Evolutionary conservation across 1,139 yeast genomes (phyloP), one percentile per base, ranked within the genome.

Genomic region (Scheffersomyces insectosa): DNA sequence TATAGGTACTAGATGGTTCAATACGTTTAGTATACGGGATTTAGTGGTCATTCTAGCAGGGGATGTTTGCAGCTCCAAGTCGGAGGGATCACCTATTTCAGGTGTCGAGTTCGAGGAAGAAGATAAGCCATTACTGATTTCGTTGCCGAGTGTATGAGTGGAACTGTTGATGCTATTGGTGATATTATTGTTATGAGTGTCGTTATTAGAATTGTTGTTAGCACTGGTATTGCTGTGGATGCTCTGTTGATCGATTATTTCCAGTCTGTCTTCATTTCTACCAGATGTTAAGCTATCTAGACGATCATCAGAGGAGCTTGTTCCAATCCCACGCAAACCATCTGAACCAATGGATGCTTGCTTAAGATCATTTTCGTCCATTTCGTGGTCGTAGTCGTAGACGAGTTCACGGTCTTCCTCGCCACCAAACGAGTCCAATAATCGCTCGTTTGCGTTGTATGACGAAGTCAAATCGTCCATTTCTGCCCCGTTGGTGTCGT

Each of bases 1-100:
- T 37, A 74, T 59, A 5, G 79, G 77, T 3, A 73, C 52, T 8
- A 72, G 51, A 42, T 62, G 68, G 45, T 65, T 57, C 15, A 71
- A 51, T 5, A 68, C 71, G 44, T 67, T 64, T 45, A 62, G 46
- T 29, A 68, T 55, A 29, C 77, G 54, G 45, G 66, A 66, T 23
- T 60, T 54, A 3, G 68, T 54, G 5, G 72, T 60, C 20, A 55
- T 49, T 28, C 52, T 32, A 12, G 44, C 38, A 10, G 54, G 49
- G 11, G 49, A 39, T 10, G 38, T 37, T 46, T 63, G 69, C 49
- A 46, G 55, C 38, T 63, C 70, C 41, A 57, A 45, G 39, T 53
- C 56, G 11, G 32, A n/a, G 33, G 41, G 48, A n/a, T 29, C 37
- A 20, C 25, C 25, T 6, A 20, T 20, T 20, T 20, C 25, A 5